phyloP scores from a whole-genome alignment of 1,284 basidiomycete genomes.

The Austroboletus rostrupii region DNA sequence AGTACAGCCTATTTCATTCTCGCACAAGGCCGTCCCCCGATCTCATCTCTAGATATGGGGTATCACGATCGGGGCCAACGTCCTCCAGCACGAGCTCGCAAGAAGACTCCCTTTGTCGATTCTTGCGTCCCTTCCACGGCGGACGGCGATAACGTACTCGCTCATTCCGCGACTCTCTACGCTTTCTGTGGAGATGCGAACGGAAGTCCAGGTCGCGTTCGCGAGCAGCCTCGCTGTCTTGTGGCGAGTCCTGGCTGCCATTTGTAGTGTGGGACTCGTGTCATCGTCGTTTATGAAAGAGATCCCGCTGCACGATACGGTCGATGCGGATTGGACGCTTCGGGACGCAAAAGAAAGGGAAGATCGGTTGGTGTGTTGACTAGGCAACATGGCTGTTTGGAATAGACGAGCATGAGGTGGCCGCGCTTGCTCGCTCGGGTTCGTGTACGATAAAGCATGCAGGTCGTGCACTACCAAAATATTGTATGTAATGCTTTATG shows the following conservation, averaged over 20 bases:
- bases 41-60: slow-evolving; percentile 28
- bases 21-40: too few relatives aligned
- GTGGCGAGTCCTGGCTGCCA: slow-evolving; percentile 4
- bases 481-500: background rate
- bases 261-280: slow-evolving; percentile 2
- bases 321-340: slow-evolving; percentile 7
- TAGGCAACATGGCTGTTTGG: background rate
- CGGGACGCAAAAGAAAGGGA: background rate
- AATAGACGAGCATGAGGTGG: background rate
- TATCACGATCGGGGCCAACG: slow-evolving; percentile 27
- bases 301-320: background rate
- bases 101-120: slow-evolving; percentile 23
- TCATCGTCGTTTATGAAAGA: slow-evolving; percentile 7
- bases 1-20: background rate
- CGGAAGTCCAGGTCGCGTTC: slow-evolving; percentile 9
- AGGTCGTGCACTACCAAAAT: background rate
- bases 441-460: background rate
- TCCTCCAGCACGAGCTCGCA: slow-evolving; percentile 32
- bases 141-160: slow-evolving; percentile 7
- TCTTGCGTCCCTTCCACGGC: slow-evolving; percentile 3
- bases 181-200: background rate
- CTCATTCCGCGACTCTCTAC: slow-evolving; percentile 8
- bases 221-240: slow-evolving; percentile 7
- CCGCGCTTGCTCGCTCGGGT: background rate
- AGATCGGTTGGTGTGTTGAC: background rate